Evolutionary conservation across 345 rosid genomes (phyloP), one percentile per base, ranked within the genome.

Genomic region (Lagerstroemia speciosa): DNA sequence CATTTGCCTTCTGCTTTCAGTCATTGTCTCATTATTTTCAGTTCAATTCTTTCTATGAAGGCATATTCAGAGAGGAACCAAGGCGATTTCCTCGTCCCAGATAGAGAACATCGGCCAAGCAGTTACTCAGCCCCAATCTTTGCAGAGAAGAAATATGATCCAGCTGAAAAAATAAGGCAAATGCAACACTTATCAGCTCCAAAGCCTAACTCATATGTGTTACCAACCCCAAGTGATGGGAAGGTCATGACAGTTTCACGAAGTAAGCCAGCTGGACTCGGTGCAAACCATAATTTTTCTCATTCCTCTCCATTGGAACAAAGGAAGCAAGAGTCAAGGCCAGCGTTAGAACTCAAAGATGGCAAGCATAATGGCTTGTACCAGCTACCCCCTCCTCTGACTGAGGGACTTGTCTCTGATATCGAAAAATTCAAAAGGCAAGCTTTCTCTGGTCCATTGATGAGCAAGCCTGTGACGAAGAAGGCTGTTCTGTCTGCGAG

Each of bases 301-400:
- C 91, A 90, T 81, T 92, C 99, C 67, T 90, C 98, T 55, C 94
- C 98, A 1, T 74, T 87, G 76, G 99, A 92, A 69, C 96, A 87
- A 69, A 85, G 84, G 66, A 91, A 79, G 78, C 84, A 69, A 20
- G 83, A 79, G 19, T 43, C 66, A 37, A 82, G 72, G 78, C 69
- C 67, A 50, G 71, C 58, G 48, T 32, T 74, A 22, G 78, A 71
- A 63, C 75, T 71, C 63, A 83, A 71, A 77, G 81, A 82, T 66
- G 77, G 82, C 71, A 73, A 67, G 60, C 71, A 43, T 45, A 80
- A 66, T 77, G 36, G 72, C 77, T 70, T 80, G 8, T 72, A 71
- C 60, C 87, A 78, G 26, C 73, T 88, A 8, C 97, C 97, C 62
- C 90, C 80, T 65, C 93, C 89, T 73, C 73, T 76, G 62, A 67